A percentile compares a stretch with the other conserved stretches of the same genome.
Evolutionary conservation across 768 basidiomycete genomes (phyloP).

Genomic region (Boletus insuetus): DNA sequence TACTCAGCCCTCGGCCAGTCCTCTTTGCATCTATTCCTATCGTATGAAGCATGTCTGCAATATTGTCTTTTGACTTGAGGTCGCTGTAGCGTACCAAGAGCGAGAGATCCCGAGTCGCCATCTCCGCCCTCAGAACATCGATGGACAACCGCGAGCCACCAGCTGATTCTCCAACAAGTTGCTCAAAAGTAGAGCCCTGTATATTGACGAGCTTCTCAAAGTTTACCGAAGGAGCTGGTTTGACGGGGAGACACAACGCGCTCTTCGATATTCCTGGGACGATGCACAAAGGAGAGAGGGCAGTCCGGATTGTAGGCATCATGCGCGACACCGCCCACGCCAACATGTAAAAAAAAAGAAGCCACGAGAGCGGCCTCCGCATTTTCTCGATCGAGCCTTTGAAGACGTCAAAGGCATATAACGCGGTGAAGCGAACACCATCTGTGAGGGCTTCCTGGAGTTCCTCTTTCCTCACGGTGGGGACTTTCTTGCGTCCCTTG

Average conservation of each 20-base stretch:
- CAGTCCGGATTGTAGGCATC: slow-evolving; percentile 41
- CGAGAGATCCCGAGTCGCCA: slow-evolving; percentile 69
- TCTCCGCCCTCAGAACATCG: slow-evolving; percentile 72
- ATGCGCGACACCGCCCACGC: slow-evolving; percentile 42
- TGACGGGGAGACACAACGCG: slow-evolving; percentile 37
- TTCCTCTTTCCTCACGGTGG: slow-evolving; percentile 26
- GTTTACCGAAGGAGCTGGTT: slow-evolving; percentile 42
- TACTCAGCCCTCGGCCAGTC: slow-evolving; percentile 58
- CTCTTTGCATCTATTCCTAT: slow-evolving; percentile 64
- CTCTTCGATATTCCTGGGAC: slow-evolving; percentile 56
- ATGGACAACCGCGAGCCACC: slow-evolving; percentile 60
- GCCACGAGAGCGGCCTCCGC: slow-evolving; percentile 52
- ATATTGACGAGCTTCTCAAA: slow-evolving; percentile 59
- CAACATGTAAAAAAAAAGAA: slow-evolving; percentile 52
- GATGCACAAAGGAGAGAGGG: slow-evolving; percentile 57
- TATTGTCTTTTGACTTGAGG: slow-evolving; percentile 53
- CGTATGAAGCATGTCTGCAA: slow-evolving; percentile 49
- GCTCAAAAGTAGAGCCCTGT: slow-evolving; percentile 60
- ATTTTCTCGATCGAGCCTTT: slow-evolving; percentile 47
- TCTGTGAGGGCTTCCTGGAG: slow-evolving; percentile 20
- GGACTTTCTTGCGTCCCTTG: slow-evolving; percentile 30
- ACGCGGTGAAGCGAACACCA: slow-evolving; percentile 27
- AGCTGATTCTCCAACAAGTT: slow-evolving; percentile 56
- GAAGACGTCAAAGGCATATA: slow-evolving; percentile 50
- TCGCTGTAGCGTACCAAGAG: slow-evolving; percentile 62